Evolutionary conservation across 2,329 filamentous ascomycete genomes (phyloP).

Genomic region (Chalara sp.): DNA sequence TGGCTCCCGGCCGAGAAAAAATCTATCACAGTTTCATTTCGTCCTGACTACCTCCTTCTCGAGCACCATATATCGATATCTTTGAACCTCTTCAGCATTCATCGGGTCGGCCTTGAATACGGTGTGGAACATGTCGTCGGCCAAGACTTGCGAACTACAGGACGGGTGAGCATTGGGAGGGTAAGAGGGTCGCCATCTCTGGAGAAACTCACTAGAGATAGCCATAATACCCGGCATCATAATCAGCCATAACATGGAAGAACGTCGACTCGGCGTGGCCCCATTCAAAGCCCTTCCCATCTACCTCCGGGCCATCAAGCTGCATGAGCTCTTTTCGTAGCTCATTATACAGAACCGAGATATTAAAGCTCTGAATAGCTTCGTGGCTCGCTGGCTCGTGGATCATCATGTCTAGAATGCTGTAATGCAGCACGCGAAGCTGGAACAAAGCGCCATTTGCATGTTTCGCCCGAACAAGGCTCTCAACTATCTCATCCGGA

Average conservation of each 20-base stretch:
- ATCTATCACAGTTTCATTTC: neutral
- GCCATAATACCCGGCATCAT: neutral
- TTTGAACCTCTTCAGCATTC: neutral
- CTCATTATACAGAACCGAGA: slow-evolving; percentile 58
- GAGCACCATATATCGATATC: neutral
- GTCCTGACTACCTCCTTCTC: neutral
- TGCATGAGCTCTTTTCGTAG: neutral
- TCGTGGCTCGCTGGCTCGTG: slow-evolving; percentile 59
- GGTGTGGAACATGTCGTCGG: neutral
- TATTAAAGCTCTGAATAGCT: slow-evolving; percentile 57
- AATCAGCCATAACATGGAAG: neutral
- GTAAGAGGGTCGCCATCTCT: neutral
- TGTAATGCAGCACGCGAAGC: slow-evolving; percentile 70
- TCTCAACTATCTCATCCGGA: slow-evolving; percentile 67
- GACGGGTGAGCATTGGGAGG: neutral
- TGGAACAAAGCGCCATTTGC: slow-evolving; percentile 71
- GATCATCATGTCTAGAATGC: slow-evolving; percentile 72
- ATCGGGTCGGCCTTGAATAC: neutral
- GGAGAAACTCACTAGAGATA: neutral
- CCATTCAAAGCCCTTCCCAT: neutral
- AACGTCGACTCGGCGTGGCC: neutral
- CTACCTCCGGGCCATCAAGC: neutral
- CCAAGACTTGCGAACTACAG: neutral
- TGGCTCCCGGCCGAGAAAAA: neutral
- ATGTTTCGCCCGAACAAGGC: slow-evolving; percentile 69